Evolutionary conservation across 2,329 filamentous ascomycete genomes (phyloP), one percentile per base, ranked within the genome.

Genomic region (Colletotrichum lentis): DNA sequence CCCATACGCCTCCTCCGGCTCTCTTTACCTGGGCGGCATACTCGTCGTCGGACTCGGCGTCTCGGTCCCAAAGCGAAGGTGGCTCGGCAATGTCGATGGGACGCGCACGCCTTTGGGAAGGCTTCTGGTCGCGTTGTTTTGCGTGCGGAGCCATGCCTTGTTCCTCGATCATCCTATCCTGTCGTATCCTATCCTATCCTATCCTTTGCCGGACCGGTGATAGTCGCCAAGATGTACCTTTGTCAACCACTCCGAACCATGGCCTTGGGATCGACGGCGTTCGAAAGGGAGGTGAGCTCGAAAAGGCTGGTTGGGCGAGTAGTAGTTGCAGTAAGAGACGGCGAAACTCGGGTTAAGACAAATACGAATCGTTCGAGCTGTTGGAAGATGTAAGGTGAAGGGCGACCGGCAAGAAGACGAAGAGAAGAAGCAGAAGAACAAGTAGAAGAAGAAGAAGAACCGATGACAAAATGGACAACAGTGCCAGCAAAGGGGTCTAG

Each of bases 401-500:
- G n/a, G 18, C 4, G 64, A 22, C 3, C 12, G 24, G 24, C n/a
- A 37, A 6, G 31, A 37, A 50, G 27, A 37, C 37, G 5, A 5
- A 20, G 7, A 31, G 27, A 31, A 31, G 8, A 31, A 31, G 7
- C 8, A 31, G 7, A 31, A 31, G 8, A 11, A 16, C 53, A 44
- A 69, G 52, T 3, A 22, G 6, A 50, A 50, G 14, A 62, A 60
- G 49, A 8, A 53, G 53, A 64, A 37, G 27, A 52, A 54, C 35
- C 39, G 24, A 57, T 18, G 24, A 53, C 47, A 20, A 54, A 55
- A 58, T 63, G 68, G 68, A 67, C 64, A 22, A 37, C 47, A 52
- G 57, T 68, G 65, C 65, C 65, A 68, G 65, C 65, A 68, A 62
- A 57, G 43, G 39, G 44, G 64, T 70, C 54, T 70, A 64, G 54